Base-by-base conservation (phyloP, 345 rosid genomes). In the Aquilaria sinensis region DNA sequence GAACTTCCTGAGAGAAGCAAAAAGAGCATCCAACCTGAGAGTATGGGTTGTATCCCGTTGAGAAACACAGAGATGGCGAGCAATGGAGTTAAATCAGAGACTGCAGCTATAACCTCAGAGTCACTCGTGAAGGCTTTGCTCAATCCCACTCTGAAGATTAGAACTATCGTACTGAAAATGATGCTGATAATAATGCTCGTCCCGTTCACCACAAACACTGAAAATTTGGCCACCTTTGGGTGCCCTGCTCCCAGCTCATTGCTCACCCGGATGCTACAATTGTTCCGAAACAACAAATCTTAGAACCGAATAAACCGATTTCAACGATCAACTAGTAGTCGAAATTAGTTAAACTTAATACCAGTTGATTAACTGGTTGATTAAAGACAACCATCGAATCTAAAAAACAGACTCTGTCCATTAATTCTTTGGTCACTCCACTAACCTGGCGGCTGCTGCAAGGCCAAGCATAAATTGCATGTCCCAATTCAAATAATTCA, bases 161-260 rank as follows among this genome's bases (percentile, higher is more conserved):
- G 62, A 34, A 92, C 81, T 3, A 87, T 54, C 1, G 59, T 63
- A 41, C 83, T 67, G 72, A 92, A 79, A 46, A 87, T 23, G 61
- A 75, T 50, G 49, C 95, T 89, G 2, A 92, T 83, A 30, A 84
- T 51, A 15, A 89, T 58, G 62, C 89, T 83, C 10, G 89, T 87
- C 14, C 57, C 72, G 56, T 62, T 89, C 55, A 89, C 96, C 12
- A 92, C 91, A 4, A 84, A 14, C 15, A 89, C 98, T 3, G 96
- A 78, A 45, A 89, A 73, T 66, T 81, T 92, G n/a, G 98, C 95
- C 4, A 85, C 95, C 53, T 71, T 67, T 41, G 96, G 84, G 67
- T 87, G 83, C 0, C 82, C 92, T 5, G 95, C 96, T 67, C 98
- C 96, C 3, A 92, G 92, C 82, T 92, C 98, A 30, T 92, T 89